phyloP scores from a whole-genome alignment of 768 basidiomycete species.

The Mycena latifolia region DNA sequence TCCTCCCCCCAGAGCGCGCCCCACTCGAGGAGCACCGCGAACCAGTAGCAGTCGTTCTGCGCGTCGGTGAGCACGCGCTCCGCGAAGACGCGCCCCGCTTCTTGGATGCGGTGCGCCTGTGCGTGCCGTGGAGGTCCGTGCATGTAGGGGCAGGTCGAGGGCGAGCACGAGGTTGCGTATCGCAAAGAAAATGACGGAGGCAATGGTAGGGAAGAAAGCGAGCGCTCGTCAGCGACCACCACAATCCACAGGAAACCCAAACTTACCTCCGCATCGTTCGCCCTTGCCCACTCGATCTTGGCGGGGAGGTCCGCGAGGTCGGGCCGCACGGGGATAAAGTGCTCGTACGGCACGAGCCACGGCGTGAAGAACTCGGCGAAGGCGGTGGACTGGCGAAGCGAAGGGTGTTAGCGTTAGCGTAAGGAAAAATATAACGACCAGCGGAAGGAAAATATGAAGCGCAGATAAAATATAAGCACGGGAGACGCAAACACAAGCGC shows the following conservation, averaged over 20 bases:
- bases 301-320: slow-evolving; percentile 26
- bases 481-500: no score
- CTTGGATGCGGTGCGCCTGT: not conserved
- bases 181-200: no score
- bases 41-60: slow-evolving; percentile 4
- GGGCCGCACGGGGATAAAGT: slow-evolving; percentile 29
- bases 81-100: not conserved
- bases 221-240: no score
- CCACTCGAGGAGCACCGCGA: not conserved
- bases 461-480: no score
- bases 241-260: no score
- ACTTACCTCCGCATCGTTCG: slow-evolving; percentile 25
- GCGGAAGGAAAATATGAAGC: no score
- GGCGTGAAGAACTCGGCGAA: slow-evolving; percentile 31
- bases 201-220: no score
- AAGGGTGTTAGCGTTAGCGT: not conserved
- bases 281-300: slow-evolving; percentile 28
- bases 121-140: not conserved
- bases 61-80: slow-evolving; percentile 1
- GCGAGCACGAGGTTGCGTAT: no score
- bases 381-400: slow-evolving; percentile 26
- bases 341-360: slow-evolving; percentile 31
- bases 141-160: no score
- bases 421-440: no score
- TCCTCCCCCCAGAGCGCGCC: not conserved